Evolutionary conservation across 805 yeast species (phyloP), one percentile per base, ranked within the genome.

Genomic region (Maudiozyma serrabonitensis): DNA sequence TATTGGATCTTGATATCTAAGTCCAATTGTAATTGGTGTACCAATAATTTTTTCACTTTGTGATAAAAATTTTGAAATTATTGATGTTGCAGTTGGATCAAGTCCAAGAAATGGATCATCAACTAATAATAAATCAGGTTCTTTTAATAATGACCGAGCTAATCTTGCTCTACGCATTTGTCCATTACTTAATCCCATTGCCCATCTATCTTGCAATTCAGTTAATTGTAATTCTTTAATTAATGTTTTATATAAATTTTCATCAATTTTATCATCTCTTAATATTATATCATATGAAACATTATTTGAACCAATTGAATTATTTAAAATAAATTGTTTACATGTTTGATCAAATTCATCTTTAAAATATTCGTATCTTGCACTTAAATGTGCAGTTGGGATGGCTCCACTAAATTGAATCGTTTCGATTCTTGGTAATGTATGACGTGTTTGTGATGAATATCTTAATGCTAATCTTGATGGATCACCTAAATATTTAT

Each of bases 21-120:
- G 70, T 0, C 98, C 98, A 6, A 88, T 78, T 7, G 87, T 74
- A 26, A 80, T 69, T 1, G 84, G 81, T 13, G 55, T 46, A 7
- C 51, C 42, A 41, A 45, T 41, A 3, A 43, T 16, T 23, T 43
- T 35, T n/a, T 55, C 49, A 41, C 55, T 57, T 3, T 45, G 47
- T 0, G 56, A 49, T 21, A 67, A 50, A 46, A 64, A 60, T 11
- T 61, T 59, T 16, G 87, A 78, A 18, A 91, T 87, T 7, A 75
- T 66, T 1, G 65, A 52, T 0, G 87, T 71, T 12, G 95, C 90
- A 1, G 65, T 61, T 0, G 95, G 93, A 59, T 91, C 99, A 16
- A 91, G 71, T 0, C 98, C 99, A 40, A 93, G 65, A 58, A 89
- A 91, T 9, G 96, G 96, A 59, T 93, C 98, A 64, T 93, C 98